A percentile compares a stretch with the other conserved stretches of the same genome.
Evolutionary conservation across 2,329 filamentous ascomycete species (phyloP).

Genomic region (Pseudocercospora musae): DNA sequence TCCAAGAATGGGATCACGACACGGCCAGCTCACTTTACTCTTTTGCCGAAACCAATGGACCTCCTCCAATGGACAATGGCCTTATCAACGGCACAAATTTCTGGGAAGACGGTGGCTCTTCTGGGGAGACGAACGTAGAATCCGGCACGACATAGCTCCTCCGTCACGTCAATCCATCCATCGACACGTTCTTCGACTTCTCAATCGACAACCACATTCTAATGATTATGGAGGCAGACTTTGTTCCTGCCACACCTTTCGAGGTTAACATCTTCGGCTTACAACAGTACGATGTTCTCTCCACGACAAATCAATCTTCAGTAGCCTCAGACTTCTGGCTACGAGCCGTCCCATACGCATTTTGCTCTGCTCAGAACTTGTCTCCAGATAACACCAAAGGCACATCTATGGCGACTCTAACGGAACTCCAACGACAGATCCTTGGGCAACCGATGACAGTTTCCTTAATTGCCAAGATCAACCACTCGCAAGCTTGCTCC

Average conservation of each 20-base stretch:
- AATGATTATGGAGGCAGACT: slow-evolving; percentile 37
- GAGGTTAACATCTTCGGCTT: slow-evolving; percentile 29
- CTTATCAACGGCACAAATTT: slow-evolving; percentile 38
- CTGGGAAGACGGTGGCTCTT: slow-evolving; percentile 16
- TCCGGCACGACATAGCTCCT: slow-evolving; percentile 40
- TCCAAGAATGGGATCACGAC: slow-evolving; percentile 56
- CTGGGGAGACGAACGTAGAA: slow-evolving; percentile 18
- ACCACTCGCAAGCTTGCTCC: too few relatives aligned
- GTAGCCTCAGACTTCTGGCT: not conserved
- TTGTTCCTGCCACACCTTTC: slow-evolving; percentile 36
- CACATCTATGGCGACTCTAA: too few relatives aligned
- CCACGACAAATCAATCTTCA: slow-evolving; percentile 34
- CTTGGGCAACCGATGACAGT: too few relatives aligned
- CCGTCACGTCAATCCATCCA: slow-evolving; percentile 45
- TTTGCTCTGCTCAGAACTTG: slow-evolving; percentile 35
- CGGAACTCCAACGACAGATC: too few relatives aligned
- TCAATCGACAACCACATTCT: slow-evolving; percentile 34
- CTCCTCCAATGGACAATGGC: slow-evolving; percentile 42
- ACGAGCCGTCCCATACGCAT: slow-evolving; percentile 20
- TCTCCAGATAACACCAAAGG: slow-evolving; percentile 21
- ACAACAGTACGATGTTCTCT: slow-evolving; percentile 42
- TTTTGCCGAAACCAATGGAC: slow-evolving; percentile 27
- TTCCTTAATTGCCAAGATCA: too few relatives aligned
- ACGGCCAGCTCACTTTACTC: slow-evolving; percentile 28
- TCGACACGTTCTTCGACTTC: slow-evolving; percentile 44